Evolutionary conservation across 2,329 filamentous ascomycete species (phyloP).

Genomic region (Lasiodiplodia gonubiensis): DNA sequence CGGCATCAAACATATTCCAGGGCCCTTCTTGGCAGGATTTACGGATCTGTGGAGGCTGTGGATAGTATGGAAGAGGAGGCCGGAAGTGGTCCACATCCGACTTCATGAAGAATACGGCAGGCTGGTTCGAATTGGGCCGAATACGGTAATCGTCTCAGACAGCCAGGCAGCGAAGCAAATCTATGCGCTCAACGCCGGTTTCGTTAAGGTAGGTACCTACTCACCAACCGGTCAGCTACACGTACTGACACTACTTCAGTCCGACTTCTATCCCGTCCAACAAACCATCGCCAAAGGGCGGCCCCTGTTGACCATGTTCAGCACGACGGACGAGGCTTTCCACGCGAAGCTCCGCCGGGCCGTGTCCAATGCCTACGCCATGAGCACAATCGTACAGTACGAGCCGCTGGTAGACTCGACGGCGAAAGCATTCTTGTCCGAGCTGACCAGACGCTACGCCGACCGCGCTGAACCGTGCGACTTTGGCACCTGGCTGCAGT

Average conservation of each 20-base stretch:
- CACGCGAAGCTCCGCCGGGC: constrained; percentile 20
- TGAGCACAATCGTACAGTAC: constrained; percentile 36
- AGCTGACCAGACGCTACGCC: constrained; percentile 31
- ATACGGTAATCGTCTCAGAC: constrained; percentile 78
- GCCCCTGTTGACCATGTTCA: constrained; percentile 5
- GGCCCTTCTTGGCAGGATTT: constrained; percentile 66
- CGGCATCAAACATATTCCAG: constrained; percentile 55
- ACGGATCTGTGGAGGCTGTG: constrained; percentile 76
- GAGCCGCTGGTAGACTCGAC: constrained; percentile 36
- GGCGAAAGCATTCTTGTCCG: constrained; percentile 37
- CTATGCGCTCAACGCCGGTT: constrained; percentile 62
- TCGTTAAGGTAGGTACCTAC: not conserved
- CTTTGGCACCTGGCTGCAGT: constrained; percentile 51
- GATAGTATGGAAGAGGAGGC: constrained; percentile 62
- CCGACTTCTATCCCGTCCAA: constrained; percentile 18
- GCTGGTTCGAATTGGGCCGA: constrained; percentile 77
- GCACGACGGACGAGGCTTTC: constrained; percentile 33
- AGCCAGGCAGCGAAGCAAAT: constrained; percentile 49
- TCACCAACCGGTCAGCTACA: too few relatives aligned
- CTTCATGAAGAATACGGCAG: constrained; percentile 74
- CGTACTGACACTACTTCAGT: not conserved
- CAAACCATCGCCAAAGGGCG: constrained; percentile 2
- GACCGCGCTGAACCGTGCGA: constrained; percentile 29
- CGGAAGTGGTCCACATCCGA: constrained; percentile 59
- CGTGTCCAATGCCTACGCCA: constrained; percentile 31